Conservation (phyloP, 495 filamentous ascomycete genomes). For the Penicillium samsonianum region DNA sequence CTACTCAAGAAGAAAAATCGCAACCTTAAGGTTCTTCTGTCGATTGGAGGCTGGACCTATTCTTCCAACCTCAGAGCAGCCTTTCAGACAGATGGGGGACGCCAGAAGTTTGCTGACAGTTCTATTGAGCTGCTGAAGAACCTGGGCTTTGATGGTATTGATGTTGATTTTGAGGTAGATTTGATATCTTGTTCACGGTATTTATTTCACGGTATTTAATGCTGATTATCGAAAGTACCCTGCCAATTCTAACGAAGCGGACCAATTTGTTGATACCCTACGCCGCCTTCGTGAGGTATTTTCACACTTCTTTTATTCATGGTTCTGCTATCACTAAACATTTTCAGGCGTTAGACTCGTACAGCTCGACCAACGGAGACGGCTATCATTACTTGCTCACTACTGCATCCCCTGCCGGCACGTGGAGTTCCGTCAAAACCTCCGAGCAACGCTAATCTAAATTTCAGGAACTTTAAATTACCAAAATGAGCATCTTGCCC, state of each 20-base stretch:
- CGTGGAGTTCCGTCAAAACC: too few species aligned
- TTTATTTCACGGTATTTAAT: too few species aligned
- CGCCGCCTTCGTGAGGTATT: slow-evolving; percentile 50
- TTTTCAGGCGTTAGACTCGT: slow-evolving; percentile 61
- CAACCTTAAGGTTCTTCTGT: slow-evolving; percentile 70
- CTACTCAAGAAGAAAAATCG: slow-evolving; percentile 78
- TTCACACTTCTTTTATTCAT: too few species aligned
- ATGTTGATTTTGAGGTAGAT: slow-evolving; percentile 62
- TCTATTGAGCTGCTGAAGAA: slow-evolving; percentile 68
- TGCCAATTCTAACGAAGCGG: slow-evolving; percentile 49
- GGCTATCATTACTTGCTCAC: slow-evolving; percentile 65
- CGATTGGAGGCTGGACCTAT: slow-evolving; percentile 75
- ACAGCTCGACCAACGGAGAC: slow-evolving; percentile 49
- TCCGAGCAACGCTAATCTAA: too few species aligned
- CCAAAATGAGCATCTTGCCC: slow-evolving; percentile 55
- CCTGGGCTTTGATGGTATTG: slow-evolving; percentile 61
- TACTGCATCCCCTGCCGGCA: slow-evolving; percentile 60
- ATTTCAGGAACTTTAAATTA: slow-evolving; percentile 60
- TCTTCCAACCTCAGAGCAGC: slow-evolving; percentile 69
- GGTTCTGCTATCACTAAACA: too few species aligned
- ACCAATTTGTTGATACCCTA: slow-evolving; percentile 64
- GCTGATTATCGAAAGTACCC: slow-evolving; percentile 31
- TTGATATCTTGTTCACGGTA: neutral
- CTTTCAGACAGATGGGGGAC: slow-evolving; percentile 54
- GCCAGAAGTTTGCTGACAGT: slow-evolving; percentile 67